Evolutionary conservation across 2,329 filamentous ascomycete species (phyloP).

Genomic region (Cladosporium velox): DNA sequence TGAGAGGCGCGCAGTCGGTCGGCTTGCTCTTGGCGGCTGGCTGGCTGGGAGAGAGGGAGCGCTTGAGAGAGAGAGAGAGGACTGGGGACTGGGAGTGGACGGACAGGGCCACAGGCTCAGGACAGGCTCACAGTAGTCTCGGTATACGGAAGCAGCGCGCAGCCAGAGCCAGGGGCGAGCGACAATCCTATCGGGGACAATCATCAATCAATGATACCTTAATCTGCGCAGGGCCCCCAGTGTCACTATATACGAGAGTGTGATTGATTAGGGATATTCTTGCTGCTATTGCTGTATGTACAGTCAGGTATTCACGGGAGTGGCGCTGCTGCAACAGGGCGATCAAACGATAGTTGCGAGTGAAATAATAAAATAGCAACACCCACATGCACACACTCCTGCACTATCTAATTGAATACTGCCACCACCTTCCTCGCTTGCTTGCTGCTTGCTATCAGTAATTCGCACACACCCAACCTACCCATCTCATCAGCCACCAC

Average conservation of each 20-base stretch:
- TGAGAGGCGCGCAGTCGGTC: background rate
- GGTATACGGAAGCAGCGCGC: background rate
- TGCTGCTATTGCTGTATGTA: background rate
- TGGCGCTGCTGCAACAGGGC: background rate
- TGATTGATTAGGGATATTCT: background rate
- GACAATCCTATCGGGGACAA: background rate
- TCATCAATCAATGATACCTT: background rate
- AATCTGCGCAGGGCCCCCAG: background rate
- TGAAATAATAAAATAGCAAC: background rate
- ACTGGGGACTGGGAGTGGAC: background rate
- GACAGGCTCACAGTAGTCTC: background rate
- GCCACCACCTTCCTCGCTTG: background rate
- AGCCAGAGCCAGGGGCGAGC: background rate
- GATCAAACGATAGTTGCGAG: background rate
- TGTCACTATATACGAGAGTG: background rate
- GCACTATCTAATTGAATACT: background rate
- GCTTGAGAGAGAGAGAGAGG: background rate
- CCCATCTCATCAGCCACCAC: background rate
- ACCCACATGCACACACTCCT: background rate
- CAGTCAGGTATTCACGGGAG: background rate
- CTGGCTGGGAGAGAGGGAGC: background rate
- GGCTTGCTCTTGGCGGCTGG: slow-evolving; percentile 4
- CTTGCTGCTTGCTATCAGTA: background rate
- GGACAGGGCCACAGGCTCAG: no score
- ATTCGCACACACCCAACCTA: slow-evolving; percentile 1